Conservation (phyloP, 1,284 basidiomycete species). For the Malassezia slooffiae region DNA sequence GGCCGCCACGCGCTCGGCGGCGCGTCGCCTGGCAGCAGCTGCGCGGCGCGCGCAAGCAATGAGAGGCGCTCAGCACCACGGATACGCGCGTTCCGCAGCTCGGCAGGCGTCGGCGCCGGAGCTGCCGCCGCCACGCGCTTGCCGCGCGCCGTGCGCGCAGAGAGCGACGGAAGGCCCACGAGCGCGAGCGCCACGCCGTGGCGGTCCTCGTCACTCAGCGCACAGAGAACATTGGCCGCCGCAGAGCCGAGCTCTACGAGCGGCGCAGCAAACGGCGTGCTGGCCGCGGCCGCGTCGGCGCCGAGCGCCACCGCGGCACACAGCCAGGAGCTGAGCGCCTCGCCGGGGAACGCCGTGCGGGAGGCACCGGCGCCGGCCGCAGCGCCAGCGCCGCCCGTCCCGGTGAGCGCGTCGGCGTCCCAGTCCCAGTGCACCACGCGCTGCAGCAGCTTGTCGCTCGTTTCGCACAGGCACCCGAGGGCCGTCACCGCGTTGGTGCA, state of each 20-base stretch:
- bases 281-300: neutral
- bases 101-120: constrained; percentile 13
- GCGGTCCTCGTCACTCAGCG: constrained; percentile 20
- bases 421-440: constrained; percentile 25
- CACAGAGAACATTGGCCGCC: constrained; percentile 25
- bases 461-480: constrained; percentile 25
- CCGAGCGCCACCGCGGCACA: constrained; percentile 22
- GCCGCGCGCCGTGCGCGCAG: constrained; percentile 9
- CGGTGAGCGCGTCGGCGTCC: constrained; percentile 17
- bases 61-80: constrained; percentile 16
- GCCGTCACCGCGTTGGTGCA: constrained; percentile 28
- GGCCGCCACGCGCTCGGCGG: constrained; percentile 9
- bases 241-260: constrained; percentile 22
- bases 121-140: constrained; percentile 6
- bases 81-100: constrained; percentile 12
- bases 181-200: constrained; percentile 18
- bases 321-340: constrained; percentile 24
- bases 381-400: constrained; percentile 2
- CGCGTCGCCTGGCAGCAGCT: constrained; percentile 11
- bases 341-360: constrained; percentile 12
- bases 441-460: constrained; percentile 25
- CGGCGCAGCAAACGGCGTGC: neutral
- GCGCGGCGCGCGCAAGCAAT: constrained; percentile 15
- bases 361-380: constrained; percentile 6
- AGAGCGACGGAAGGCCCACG: constrained; percentile 16